A percentile compares a stretch with the other conserved stretches of the same genome.
phyloP scores from a whole-genome alignment of 345 rosid species.

The Corchorus capsularis region DNA sequence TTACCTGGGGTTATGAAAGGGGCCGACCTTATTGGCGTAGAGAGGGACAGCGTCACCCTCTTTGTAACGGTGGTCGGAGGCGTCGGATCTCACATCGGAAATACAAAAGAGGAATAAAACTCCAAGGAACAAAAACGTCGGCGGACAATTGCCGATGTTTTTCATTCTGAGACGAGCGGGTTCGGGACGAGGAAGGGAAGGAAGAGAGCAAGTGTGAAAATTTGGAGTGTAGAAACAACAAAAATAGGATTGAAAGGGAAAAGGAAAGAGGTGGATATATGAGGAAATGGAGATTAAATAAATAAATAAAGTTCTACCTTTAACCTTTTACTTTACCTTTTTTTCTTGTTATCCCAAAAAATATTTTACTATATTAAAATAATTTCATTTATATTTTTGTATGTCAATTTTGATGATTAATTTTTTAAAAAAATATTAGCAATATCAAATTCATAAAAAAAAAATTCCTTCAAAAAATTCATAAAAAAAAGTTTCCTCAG shows the following conservation, averaged over 20 bases:
- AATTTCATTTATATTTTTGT: too few relatives aligned
- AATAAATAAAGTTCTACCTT: neutral
- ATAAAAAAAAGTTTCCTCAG: too few relatives aligned
- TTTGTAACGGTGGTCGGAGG: constrained; percentile 72
- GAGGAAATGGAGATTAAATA: neutral
- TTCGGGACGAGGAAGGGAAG: neutral
- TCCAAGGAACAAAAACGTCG: constrained; percentile 37
- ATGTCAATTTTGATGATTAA: too few relatives aligned
- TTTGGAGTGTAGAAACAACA: neutral
- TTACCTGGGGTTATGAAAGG: constrained; percentile 84
- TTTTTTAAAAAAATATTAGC: too few relatives aligned
- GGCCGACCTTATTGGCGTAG: constrained; percentile 84
- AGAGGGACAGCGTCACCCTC: constrained; percentile 67
- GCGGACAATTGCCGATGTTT: constrained; percentile 25
- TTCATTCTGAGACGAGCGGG: constrained; percentile 5
- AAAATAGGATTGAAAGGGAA: neutral
- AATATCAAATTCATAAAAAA: too few relatives aligned
- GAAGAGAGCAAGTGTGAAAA: neutral
- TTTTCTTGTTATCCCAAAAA: too few relatives aligned
- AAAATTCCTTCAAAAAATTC: too few relatives aligned
- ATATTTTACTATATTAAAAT: too few relatives aligned
- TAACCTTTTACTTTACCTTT: too few relatives aligned
- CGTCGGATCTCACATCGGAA: constrained; percentile 53
- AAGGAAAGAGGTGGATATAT: neutral
- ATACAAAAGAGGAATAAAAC: constrained; percentile 37